Percentiles rank a stretch among this genome's conserved stretches.
Evolutionary conservation across 306 rosid species (phyloP).

Genomic region (Acacia crassicarpa): DNA sequence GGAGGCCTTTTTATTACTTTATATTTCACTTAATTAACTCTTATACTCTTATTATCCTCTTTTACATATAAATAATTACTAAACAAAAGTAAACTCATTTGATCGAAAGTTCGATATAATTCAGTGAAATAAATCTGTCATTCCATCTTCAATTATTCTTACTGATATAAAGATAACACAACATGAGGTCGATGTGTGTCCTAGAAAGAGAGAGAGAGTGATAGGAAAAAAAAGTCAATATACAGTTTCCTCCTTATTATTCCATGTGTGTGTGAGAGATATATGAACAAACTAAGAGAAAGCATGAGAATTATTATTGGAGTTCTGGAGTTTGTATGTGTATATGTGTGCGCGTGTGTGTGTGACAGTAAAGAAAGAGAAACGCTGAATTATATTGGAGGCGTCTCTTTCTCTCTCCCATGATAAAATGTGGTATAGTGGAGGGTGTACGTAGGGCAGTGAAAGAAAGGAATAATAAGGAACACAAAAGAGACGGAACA

Average conservation of each 20-base stretch:
- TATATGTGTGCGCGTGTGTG: too few relatives aligned
- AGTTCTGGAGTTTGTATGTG: too few relatives aligned
- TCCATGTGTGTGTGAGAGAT: not conserved
- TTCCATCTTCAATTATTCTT: too few relatives aligned
- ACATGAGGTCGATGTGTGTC: not conserved
- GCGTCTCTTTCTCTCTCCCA: not conserved
- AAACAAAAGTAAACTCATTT: not conserved
- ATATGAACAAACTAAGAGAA: not conserved
- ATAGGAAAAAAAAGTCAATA: not conserved
- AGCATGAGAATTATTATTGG: not conserved
- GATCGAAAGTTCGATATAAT: not conserved
- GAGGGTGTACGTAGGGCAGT: not conserved
- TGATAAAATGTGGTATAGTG: not conserved
- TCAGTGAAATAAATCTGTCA: too few relatives aligned
- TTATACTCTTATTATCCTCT: too few relatives aligned
- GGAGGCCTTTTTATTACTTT: not conserved
- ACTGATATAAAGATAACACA: not conserved
- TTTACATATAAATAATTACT: too few relatives aligned
- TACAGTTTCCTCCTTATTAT: not conserved
- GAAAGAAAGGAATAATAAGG: not conserved
- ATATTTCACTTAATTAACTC: not conserved
- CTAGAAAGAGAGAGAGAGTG: not conserved
- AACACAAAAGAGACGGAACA: constrained; percentile 17
- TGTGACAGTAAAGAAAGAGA: too few relatives aligned
- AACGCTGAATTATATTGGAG: not conserved